Base-by-base conservation (phyloP, 257 asterid species). In the Parsonsia alboflavescens region DNA sequence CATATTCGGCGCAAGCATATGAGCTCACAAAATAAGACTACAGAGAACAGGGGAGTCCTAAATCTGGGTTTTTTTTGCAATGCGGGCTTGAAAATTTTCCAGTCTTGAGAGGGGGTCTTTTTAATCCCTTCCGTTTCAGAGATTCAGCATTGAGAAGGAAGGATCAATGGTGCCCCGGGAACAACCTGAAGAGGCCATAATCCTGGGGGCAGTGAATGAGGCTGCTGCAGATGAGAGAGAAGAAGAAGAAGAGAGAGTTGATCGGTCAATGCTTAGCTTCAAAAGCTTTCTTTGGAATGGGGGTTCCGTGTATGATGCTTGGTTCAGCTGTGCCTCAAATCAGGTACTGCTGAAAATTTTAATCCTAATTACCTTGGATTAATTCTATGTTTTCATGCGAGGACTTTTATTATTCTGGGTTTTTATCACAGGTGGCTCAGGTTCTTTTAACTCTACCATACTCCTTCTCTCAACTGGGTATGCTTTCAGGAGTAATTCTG, bases 311-410 rank as follows among this genome's bases (percentile, higher is more conserved):
- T 90, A 85, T 82, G 97, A 92, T 73, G 97, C 97, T 72, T 92
- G 97, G 97, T 92, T 92, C 85, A 90, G 97, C 62, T 92, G 97
- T 73, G 90, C 97, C 11, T 92, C 97, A 36, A 92, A 92, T 77
- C 97, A 91, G 84, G 97, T 91, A 75, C 26, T 48, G 30, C 13
- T 17, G 28, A 10, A 56, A 41, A 6, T 30, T 10, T 0, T 11
- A 52, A 8, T 46, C 50, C 50, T 53, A 21, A 54, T 52, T 17
- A 2, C 21, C 5, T 17, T 15, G 42, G 24, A 41, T 3, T 21
- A 24, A 13, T 44, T 42, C 45, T 42, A 10, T 42, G 22, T 45
- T 73, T 41, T 5, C 52, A 54, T 56, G 30, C 10, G 0, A 5
- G 42, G 67, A 15, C 0, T 33, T 26, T 58, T 58, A 39, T 12